Conservation (phyloP, 345 rosid genomes). For the Eucalyptus cladocalyx region DNA sequence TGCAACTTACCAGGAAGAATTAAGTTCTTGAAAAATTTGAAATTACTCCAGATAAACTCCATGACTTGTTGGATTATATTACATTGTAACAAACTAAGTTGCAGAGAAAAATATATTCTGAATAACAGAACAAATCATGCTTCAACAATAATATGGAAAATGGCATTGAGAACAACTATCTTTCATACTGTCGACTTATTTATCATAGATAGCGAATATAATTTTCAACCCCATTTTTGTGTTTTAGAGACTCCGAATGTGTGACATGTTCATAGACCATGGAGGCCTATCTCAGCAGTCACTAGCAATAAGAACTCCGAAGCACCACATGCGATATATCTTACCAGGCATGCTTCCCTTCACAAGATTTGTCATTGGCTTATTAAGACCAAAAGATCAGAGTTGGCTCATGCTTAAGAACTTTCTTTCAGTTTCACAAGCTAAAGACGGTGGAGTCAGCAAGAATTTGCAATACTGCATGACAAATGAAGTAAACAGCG, state of each 20-base stretch:
- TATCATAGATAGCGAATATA: background rate
- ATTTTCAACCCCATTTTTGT: background rate
- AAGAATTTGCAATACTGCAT: background rate
- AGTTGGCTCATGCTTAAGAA: background rate
- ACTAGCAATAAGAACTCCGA: constrained; percentile 22
- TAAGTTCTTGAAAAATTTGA: background rate
- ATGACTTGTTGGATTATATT: background rate
- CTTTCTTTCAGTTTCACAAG: background rate
- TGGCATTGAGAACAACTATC: background rate
- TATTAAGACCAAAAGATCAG: background rate
- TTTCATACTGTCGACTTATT: background rate
- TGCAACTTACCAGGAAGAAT: background rate
- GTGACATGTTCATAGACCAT: constrained; percentile 29
- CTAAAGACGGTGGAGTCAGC: background rate
- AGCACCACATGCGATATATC: constrained; percentile 53
- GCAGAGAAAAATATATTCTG: background rate
- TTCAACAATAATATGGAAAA: background rate
- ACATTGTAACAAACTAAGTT: background rate
- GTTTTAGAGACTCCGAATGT: constrained; percentile 38
- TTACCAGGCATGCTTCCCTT: constrained; percentile 42
- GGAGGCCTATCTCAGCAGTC: constrained; percentile 45
- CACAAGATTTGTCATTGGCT: background rate
- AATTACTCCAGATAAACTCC: background rate
- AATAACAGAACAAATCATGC: background rate
- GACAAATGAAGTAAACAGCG: background rate